These are phyloP conservation scores for Cryomyces minteri DNA, from an alignment of 495 filamentous ascomycete genomes.

Conservation along the genomic window DNA sequence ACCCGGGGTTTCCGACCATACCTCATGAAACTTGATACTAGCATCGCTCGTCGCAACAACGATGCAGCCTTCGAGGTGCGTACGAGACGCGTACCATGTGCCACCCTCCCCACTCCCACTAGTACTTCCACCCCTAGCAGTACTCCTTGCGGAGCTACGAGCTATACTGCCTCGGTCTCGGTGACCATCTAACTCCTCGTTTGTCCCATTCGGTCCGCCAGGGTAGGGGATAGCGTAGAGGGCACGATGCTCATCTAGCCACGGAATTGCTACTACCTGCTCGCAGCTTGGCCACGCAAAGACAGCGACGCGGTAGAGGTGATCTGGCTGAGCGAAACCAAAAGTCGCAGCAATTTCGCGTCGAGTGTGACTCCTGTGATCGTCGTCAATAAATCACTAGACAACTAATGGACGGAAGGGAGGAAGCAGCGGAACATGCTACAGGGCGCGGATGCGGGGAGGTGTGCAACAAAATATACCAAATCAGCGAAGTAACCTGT, in stretches of 20 bases:
- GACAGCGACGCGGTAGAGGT: constrained; percentile 77
- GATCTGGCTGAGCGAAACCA: constrained; percentile 88
- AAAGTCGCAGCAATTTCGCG: constrained; percentile 87
- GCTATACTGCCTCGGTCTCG: constrained; percentile 20
- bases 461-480: constrained; percentile 20
- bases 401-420: no score
- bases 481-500: constrained; percentile 85
- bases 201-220: constrained; percentile 27
- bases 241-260: constrained; percentile 64
- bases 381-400: no score
- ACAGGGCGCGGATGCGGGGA: no score
- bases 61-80: constrained; percentile 73
- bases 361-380: constrained; percentile 38
- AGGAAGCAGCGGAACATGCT: no score
- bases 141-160: constrained; percentile 14
- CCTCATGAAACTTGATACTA: constrained; percentile 90
- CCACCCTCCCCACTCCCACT: constrained; percentile 27
- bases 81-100: constrained; percentile 32
- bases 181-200: constrained; percentile 14
- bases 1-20: constrained; percentile 44
- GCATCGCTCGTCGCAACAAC: constrained; percentile 88
- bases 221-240: constrained; percentile 59
- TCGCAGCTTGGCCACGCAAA: constrained; percentile 91
- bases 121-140: constrained; percentile 4
- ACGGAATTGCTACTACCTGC: constrained; percentile 77